Evolutionary conservation across 2,329 filamentous ascomycete species (phyloP).

Genomic region (Emmonsiellopsis sp.): DNA sequence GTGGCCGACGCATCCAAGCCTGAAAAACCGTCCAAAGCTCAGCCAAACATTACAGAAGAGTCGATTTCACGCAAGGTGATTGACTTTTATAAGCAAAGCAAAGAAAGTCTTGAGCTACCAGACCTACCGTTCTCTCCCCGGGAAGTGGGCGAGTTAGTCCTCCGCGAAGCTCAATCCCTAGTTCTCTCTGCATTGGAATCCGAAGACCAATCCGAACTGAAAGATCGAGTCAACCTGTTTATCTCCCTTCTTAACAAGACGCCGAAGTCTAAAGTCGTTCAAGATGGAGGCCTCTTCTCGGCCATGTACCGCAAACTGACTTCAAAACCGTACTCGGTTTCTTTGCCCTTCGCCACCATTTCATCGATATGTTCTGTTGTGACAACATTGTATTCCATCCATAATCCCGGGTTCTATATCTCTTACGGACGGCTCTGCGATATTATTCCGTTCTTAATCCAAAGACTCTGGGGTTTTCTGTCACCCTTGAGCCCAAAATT

Average conservation of each 20-base stretch:
- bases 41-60: conserved; percentile 12
- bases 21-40: not conserved
- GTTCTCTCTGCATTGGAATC: conserved; percentile 24
- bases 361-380: conserved; percentile 42
- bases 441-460: conserved; percentile 60
- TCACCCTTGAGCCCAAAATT: conserved; percentile 80
- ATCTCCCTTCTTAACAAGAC: conserved; percentile 39
- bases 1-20: not conserved
- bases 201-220: conserved; percentile 37
- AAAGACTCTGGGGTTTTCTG: conserved; percentile 68
- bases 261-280: conserved; percentile 27
- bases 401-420: conserved; percentile 27
- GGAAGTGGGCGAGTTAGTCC: conserved; percentile 52
- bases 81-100: conserved; percentile 60
- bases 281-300: conserved; percentile 26
- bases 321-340: conserved; percentile 16
- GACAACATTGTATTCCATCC: conserved; percentile 29
- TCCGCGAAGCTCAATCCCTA: conserved; percentile 47
- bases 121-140: conserved; percentile 50
- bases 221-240: conserved; percentile 52
- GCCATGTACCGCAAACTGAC: conserved; percentile 22
- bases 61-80: conserved; percentile 53
- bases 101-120: conserved; percentile 58
- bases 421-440: conserved; percentile 43
- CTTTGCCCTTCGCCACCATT: conserved; percentile 27